Conservation (phyloP, 495 filamentous ascomycete genomes). For the Xylaria grammica region DNA sequence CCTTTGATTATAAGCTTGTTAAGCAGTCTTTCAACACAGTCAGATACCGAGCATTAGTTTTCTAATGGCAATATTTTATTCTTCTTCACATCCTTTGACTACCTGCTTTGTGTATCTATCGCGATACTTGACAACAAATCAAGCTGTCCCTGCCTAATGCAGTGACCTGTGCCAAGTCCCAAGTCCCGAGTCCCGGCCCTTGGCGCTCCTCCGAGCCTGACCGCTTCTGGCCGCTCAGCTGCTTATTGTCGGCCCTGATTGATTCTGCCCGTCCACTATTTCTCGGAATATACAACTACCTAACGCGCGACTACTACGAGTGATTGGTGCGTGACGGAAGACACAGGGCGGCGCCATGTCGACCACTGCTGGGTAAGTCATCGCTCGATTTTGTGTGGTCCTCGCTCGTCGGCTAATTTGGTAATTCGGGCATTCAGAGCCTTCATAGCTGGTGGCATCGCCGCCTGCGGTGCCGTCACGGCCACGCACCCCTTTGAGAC, state of each 20-base stretch:
- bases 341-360: conserved; percentile 43
- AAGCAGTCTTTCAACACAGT: conserved; percentile 1
- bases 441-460: conserved; percentile 94
- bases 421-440: conserved; percentile 47
- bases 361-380: conserved; percentile 52
- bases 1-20: background rate
- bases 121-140: background rate
- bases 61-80: background rate
- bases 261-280: background rate
- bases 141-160: background rate
- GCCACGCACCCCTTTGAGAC: conserved; percentile 99
- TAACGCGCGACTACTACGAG: background rate
- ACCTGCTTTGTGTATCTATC: background rate
- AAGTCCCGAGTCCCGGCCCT: background rate
- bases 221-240: conserved; percentile 19
- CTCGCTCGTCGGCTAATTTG: background rate
- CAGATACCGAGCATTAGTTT: background rate
- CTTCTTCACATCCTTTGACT: background rate
- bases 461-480: conserved; percentile 95
- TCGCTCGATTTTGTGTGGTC: background rate
- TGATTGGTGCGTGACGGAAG: conserved; percentile 22
- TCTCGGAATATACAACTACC: too few relatives aligned
- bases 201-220: conserved; percentile 12
- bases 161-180: conserved; percentile 12
- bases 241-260: background rate